Evolutionary conservation across 2,329 filamentous ascomycete genomes (phyloP).

Genomic region (Aspergillus tanneri): DNA sequence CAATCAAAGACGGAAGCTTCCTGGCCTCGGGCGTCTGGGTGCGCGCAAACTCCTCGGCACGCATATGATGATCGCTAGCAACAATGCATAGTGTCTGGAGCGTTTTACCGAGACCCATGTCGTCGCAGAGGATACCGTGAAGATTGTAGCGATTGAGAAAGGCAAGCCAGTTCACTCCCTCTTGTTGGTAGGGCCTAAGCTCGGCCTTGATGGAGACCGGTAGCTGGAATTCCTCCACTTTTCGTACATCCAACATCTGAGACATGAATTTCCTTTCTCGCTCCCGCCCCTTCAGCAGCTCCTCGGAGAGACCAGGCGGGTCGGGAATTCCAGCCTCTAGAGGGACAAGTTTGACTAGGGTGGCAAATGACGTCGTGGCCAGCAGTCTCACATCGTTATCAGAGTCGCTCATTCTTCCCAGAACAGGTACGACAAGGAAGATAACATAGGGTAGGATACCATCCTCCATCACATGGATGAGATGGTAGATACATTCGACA

Average conservation of each 20-base stretch:
- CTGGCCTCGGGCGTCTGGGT: slow-evolving; percentile 76
- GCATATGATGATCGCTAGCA: slow-evolving; percentile 91
- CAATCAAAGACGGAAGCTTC: slow-evolving; percentile 83
- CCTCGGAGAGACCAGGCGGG: slow-evolving; percentile 84
- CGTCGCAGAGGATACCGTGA: slow-evolving; percentile 96
- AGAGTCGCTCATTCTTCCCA: slow-evolving; percentile 97
- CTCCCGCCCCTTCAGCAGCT: slow-evolving; percentile 85
- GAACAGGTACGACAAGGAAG: slow-evolving; percentile 94
- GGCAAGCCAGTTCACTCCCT: slow-evolving; percentile 97
- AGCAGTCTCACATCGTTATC: slow-evolving; percentile 93
- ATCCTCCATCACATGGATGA: slow-evolving; percentile 98
- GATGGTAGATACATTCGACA: slow-evolving; percentile 91
- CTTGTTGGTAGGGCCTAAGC: slow-evolving; percentile 94
- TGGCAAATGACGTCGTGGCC: slow-evolving; percentile 95
- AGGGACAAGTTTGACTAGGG: slow-evolving; percentile 92
- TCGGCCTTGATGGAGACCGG: slow-evolving; percentile 97
- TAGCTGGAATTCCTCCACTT: slow-evolving; percentile 90
- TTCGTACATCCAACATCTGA: slow-evolving; percentile 93
- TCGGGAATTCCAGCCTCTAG: slow-evolving; percentile 97
- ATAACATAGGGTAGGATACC: slow-evolving; percentile 95
- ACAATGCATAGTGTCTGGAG: slow-evolving; percentile 97
- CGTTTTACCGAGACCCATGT: slow-evolving; percentile 98
- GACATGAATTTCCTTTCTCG: slow-evolving; percentile 94
- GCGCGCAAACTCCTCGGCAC: slow-evolving; percentile 84
- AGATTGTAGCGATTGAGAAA: slow-evolving; percentile 98